Percentiles rank a stretch among this genome's conserved stretches.
These are phyloP conservation scores for Collybia mongolica DNA, from an alignment of 768 basidiomycete species.

Conservation along the genomic window DNA sequence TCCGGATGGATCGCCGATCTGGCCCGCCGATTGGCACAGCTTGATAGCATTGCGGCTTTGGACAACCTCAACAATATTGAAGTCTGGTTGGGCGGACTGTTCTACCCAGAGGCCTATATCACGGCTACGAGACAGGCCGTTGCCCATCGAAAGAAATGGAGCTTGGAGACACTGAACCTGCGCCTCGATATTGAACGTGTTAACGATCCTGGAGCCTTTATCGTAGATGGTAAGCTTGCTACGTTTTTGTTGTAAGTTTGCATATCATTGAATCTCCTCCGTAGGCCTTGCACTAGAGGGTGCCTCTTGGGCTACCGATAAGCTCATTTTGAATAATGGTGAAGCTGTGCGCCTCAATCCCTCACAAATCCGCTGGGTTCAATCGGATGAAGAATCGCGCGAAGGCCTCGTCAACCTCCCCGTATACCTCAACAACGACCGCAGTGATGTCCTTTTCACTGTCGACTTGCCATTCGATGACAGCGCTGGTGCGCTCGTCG, in stretches of 20 bases:
- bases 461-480: slow-evolving; percentile 79
- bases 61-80: slow-evolving; percentile 68
- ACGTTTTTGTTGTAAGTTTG: too few species aligned
- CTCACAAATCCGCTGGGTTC: slow-evolving; percentile 88
- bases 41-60: slow-evolving; percentile 66
- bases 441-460: slow-evolving; percentile 89
- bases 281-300: slow-evolving; percentile 87
- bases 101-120: slow-evolving; percentile 96
- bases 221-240: slow-evolving; percentile 73
- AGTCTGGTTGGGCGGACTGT: slow-evolving; percentile 92
- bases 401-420: slow-evolving; percentile 72
- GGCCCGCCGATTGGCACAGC: slow-evolving; percentile 75
- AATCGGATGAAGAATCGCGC: slow-evolving; percentile 41
- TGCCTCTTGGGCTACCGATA: slow-evolving; percentile 69
- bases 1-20: slow-evolving; percentile 87
- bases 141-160: slow-evolving; percentile 90
- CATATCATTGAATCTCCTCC: slow-evolving; percentile 4
- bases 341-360: slow-evolving; percentile 74
- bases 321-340: slow-evolving; percentile 82
- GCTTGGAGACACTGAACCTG: slow-evolving; percentile 83
- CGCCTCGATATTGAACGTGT: slow-evolving; percentile 80
- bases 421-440: slow-evolving; percentile 88
- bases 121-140: slow-evolving; percentile 96
- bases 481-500: slow-evolving; percentile 65
- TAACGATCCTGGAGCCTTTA: slow-evolving; percentile 76